phyloP scores from a whole-genome alignment of 2,329 filamentous ascomycete species.

The Fusarium zealandicum region DNA sequence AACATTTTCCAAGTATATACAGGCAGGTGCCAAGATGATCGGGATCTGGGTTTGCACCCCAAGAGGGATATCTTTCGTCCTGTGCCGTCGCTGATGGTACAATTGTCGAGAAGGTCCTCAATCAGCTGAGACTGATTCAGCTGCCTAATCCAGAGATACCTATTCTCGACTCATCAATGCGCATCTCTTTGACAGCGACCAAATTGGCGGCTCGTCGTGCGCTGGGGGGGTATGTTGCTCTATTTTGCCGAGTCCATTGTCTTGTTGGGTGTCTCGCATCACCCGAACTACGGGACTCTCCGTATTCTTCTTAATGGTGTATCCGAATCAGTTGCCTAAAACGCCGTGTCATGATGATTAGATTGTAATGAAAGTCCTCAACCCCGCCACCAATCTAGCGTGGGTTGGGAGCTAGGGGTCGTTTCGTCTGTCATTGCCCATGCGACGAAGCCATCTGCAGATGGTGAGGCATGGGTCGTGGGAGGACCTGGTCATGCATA shows the following conservation, averaged over 20 bases:
- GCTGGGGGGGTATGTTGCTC: constrained; percentile 25
- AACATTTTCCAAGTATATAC: constrained; percentile 28
- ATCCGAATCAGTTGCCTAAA: constrained; percentile 27
- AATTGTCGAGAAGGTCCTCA: constrained; percentile 20
- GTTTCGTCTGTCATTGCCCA: constrained; percentile 17
- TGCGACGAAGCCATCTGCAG: constrained; percentile 36
- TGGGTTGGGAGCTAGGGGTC: neutral
- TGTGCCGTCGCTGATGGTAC: constrained; percentile 32
- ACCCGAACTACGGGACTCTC: constrained; percentile 19
- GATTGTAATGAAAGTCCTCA: constrained; percentile 29
- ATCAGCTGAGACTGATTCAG: constrained; percentile 17
- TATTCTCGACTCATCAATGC: constrained; percentile 16
- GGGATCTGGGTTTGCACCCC: constrained; percentile 35
- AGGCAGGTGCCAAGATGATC: constrained; percentile 28
- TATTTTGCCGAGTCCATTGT: constrained; percentile 21
- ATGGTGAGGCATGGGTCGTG: constrained; percentile 39
- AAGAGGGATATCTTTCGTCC: constrained; percentile 32
- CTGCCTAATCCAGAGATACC: constrained; percentile 14
- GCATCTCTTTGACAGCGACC: constrained; percentile 13
- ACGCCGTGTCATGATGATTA: constrained; percentile 36
- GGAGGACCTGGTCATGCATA: constrained; percentile 35
- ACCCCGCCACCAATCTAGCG: constrained; percentile 2
- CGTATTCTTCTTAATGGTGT: constrained; percentile 16
- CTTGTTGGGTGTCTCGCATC: constrained; percentile 7
- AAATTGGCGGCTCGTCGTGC: constrained; percentile 22